A percentile compares a stretch with the other conserved stretches of the same genome.
Conservation (phyloP, 768 basidiomycete species). For the Amanita exitialis region DNA sequence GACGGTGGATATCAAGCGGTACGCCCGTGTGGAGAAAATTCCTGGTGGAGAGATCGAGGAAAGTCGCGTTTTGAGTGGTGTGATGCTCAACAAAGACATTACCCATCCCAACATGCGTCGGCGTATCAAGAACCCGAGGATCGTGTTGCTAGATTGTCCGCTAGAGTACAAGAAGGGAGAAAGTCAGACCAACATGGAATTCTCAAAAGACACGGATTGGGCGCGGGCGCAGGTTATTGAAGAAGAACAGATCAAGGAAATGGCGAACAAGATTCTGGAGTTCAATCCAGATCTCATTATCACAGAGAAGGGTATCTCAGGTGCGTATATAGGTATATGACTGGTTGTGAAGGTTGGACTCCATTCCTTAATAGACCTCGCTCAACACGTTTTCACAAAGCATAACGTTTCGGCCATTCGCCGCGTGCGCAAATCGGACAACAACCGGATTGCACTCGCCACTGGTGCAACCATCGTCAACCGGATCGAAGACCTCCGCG, state of each 20-base stretch:
- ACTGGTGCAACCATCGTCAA: constrained; percentile 96
- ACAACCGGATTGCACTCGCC: constrained; percentile 95
- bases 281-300: constrained; percentile 93
- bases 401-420: constrained; percentile 88
- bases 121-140: constrained; percentile 80
- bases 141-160: constrained; percentile 88
- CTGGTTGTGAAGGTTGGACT: neutral
- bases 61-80: constrained; percentile 74
- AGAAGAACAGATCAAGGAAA: constrained; percentile 89
- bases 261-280: constrained; percentile 80
- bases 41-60: constrained; percentile 98
- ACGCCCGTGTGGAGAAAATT: constrained; percentile 94
- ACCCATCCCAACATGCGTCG: constrained; percentile 96
- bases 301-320: constrained; percentile 97
- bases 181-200: constrained; percentile 97
- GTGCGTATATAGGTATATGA: constrained; percentile 31
- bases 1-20: constrained; percentile 96
- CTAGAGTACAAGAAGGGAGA: constrained; percentile 99
- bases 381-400: constrained; percentile 84
- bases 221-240: constrained; percentile 86
- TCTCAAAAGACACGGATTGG: constrained; percentile 91
- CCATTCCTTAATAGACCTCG: constrained; percentile 46
- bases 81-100: constrained; percentile 99
- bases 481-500: constrained; percentile 88
- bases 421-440: constrained; percentile 97